phyloP scores from a whole-genome alignment of 1,284 basidiomycete genomes.

The Pseudozyma pruni region DNA sequence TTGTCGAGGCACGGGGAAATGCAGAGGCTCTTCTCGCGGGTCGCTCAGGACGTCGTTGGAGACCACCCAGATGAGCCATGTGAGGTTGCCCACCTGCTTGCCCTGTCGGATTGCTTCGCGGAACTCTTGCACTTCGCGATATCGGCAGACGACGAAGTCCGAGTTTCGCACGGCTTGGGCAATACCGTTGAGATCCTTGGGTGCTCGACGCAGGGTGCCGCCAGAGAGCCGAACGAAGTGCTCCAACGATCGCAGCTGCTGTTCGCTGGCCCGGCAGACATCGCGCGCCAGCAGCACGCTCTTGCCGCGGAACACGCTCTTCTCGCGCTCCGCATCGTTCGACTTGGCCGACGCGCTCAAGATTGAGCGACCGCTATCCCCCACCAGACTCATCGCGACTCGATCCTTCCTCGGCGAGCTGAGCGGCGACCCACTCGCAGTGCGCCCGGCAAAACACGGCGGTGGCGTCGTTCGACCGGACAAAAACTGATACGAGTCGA shows the following conservation, averaged over 20 bases:
- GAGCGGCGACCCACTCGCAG: conserved; percentile 26
- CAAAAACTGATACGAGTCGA: conserved; percentile 76
- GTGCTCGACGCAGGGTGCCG: conserved; percentile 37
- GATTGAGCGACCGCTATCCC: not conserved
- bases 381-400: conserved; percentile 29
- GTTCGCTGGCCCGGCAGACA: conserved; percentile 42
- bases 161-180: conserved; percentile 67
- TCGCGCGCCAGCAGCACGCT: conserved; percentile 51
- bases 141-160: conserved; percentile 78
- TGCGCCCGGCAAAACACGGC: conserved; percentile 33
- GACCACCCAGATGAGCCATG: conserved; percentile 83
- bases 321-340: conserved; percentile 7
- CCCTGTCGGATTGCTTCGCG: conserved; percentile 75
- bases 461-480: conserved; percentile 69
- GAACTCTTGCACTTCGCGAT: conserved; percentile 77
- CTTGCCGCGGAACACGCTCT: conserved; percentile 35
- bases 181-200: conserved; percentile 41
- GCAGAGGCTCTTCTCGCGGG: conserved; percentile 76
- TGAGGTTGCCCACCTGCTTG: conserved; percentile 79
- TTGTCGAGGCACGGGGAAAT: conserved; percentile 73
- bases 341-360: not conserved
- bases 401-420: conserved; percentile 38
- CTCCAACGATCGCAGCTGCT: conserved; percentile 68
- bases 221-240: conserved; percentile 53
- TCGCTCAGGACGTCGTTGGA: conserved; percentile 74